Percentiles rank a stretch among this genome's conserved stretches.
Conservation (phyloP, 2,329 filamentous ascomycete species). For the Verticillium nubilum region DNA sequence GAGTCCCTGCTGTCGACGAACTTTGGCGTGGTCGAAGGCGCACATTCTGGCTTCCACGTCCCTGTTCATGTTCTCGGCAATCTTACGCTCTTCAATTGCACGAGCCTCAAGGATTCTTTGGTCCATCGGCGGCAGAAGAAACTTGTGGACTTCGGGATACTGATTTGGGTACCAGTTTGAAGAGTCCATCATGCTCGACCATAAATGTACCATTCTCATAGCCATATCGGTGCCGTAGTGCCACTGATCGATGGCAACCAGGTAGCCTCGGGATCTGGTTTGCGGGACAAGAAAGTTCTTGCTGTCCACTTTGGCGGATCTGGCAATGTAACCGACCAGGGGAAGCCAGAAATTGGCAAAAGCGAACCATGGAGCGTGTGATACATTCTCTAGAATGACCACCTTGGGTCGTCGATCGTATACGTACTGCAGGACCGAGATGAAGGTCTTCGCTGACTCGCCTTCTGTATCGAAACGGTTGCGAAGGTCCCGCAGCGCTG, state of each 20-base stretch:
- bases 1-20: conserved; percentile 43
- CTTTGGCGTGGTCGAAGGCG: conserved; percentile 52
- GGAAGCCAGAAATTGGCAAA: conserved; percentile 35
- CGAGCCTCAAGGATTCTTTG: conserved; percentile 44
- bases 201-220: conserved; percentile 25
- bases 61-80: conserved; percentile 18
- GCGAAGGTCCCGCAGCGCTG: conserved; percentile 22
- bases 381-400: conserved; percentile 69
- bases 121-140: conserved; percentile 53
- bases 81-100: conserved; percentile 35
- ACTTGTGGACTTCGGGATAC: conserved; percentile 58
- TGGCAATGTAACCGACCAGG: conserved; percentile 49
- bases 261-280: conserved; percentile 55
- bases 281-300: conserved; percentile 73
- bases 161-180: conserved; percentile 39
- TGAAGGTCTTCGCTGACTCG: conserved; percentile 62
- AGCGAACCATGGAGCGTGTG: conserved; percentile 50
- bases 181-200: conserved; percentile 36
- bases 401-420: conserved; percentile 51
- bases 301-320: conserved; percentile 51
- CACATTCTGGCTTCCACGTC: conserved; percentile 50
- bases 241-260: conserved; percentile 46
- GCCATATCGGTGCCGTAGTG: conserved; percentile 19
- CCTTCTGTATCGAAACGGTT: conserved; percentile 26
- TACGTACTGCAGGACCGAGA: conserved; percentile 53